Conservation (phyloP, 2,329 filamentous ascomycete species). For the Penicillium sp. region DNA sequence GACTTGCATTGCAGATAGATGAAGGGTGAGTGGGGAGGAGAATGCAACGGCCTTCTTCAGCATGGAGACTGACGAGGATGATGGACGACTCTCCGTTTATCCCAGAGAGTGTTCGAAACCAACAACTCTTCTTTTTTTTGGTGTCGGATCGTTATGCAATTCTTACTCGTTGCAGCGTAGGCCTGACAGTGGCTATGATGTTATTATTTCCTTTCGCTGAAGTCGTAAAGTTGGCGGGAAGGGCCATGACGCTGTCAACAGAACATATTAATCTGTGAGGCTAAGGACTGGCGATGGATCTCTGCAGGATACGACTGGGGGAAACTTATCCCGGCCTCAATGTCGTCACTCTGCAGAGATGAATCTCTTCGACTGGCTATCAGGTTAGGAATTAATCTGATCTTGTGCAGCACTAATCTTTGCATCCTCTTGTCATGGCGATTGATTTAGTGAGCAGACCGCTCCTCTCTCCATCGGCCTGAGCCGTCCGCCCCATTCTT, state of each 20-base stretch:
- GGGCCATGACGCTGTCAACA: constrained; percentile 13
- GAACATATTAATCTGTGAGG: background rate
- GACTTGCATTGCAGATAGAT: background rate
- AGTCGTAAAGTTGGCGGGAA: constrained; percentile 1
- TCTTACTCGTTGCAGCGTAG: background rate
- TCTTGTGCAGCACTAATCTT: constrained; percentile 5
- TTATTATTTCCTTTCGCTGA: background rate
- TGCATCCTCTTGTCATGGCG: background rate
- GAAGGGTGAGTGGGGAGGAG: background rate
- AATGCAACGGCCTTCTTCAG: constrained; percentile 1
- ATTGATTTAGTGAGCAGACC: constrained; percentile 1
- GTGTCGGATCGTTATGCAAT: background rate
- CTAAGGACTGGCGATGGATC: constrained; percentile 2
- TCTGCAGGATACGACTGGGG: constrained; percentile 20
- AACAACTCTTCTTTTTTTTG: background rate
- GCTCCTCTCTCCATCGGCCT: constrained; percentile 9
- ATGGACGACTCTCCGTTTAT: constrained; percentile 4
- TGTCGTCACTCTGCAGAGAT: constrained; percentile 21
- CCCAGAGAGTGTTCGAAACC: background rate
- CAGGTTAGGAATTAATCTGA: constrained; percentile 5
- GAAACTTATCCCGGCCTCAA: constrained; percentile 7
- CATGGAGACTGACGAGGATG: background rate
- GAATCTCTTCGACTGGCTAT: background rate
- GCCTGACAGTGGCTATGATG: background rate
- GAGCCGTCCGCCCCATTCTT: constrained; percentile 14